A percentile compares a stretch with the other conserved stretches of the same genome.
Evolutionary conservation across 1,139 yeast species (phyloP).

Genomic region (Geotrichum bryndzae): DNA sequence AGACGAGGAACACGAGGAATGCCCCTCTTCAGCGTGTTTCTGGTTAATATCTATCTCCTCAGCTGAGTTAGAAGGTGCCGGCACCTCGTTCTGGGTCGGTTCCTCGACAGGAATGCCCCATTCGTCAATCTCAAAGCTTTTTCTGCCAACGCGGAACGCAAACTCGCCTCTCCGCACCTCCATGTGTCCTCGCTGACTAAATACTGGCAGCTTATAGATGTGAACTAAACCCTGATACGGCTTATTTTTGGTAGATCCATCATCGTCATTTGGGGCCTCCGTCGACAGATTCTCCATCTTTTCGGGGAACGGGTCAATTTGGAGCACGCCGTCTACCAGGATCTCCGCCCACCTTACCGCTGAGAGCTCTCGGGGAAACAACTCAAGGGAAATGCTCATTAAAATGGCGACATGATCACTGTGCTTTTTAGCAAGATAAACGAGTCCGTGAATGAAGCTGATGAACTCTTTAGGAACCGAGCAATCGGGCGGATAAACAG

Average conservation of each 20-base stretch:
- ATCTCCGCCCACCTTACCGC: conserved; percentile 52
- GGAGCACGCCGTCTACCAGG: conserved; percentile 62
- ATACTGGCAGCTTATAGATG: conserved; percentile 61
- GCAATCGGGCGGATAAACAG: conserved; percentile 55
- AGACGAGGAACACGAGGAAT: background rate
- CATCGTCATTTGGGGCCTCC: conserved; percentile 40
- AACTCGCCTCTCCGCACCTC: conserved; percentile 66
- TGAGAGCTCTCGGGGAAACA: conserved; percentile 53
- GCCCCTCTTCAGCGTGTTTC: background rate
- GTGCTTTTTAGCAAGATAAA: conserved; percentile 48
- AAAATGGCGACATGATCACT: conserved; percentile 46
- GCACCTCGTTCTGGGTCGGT: background rate
- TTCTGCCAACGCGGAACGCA: conserved; percentile 80
- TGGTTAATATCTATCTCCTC: conserved; percentile 5
- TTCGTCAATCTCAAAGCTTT: conserved; percentile 76
- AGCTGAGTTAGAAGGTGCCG: background rate
- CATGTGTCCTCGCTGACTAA: conserved; percentile 79
- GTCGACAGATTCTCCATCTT: conserved; percentile 49
- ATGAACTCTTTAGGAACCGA: conserved; percentile 47
- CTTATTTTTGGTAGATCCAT: conserved; percentile 19
- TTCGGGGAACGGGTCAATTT: conserved; percentile 78
- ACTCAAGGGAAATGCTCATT: conserved; percentile 57
- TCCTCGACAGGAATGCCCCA: conserved; percentile 96
- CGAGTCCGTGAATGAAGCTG: conserved; percentile 58
- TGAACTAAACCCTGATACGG: conserved; percentile 71